Percentiles rank a stretch among this genome's conserved stretches.
phyloP scores from a whole-genome alignment of 1,284 basidiomycete species.

The Trametes sp. region DNA sequence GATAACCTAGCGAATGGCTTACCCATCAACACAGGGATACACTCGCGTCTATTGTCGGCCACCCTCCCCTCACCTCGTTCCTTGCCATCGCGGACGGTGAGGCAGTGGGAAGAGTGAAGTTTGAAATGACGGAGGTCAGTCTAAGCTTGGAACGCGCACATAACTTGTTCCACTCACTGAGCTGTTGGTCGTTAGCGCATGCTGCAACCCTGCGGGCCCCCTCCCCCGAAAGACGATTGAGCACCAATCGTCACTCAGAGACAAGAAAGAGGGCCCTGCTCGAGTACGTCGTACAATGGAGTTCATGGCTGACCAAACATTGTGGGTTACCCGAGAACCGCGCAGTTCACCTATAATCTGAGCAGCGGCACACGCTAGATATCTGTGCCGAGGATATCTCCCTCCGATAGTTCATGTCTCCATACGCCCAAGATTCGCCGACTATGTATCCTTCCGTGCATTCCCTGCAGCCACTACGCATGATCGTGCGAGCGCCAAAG shows the following conservation, averaged over 20 bases:
- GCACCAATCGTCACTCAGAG: not conserved
- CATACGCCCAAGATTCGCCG: conserved; percentile 5
- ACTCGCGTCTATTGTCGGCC: conserved; percentile 90
- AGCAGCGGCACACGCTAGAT: not conserved
- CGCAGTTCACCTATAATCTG: not conserved
- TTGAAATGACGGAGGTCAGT: conserved; percentile 94
- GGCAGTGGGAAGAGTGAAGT: conserved; percentile 87
- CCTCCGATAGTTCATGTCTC: conserved; percentile 14
- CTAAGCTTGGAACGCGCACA: not conserved
- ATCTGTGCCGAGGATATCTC: not conserved
- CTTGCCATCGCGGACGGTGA: conserved; percentile 95
- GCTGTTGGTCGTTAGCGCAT: conserved; percentile 71
- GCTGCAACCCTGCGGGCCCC: conserved; percentile 98
- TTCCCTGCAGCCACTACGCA: conserved; percentile 8
- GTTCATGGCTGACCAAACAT: conserved; percentile 4
- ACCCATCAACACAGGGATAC: conserved; percentile 98
- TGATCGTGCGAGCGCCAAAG: conserved; percentile 5
- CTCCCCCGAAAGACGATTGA: conserved; percentile 88
- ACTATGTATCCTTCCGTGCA: not conserved
- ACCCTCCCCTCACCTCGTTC: conserved; percentile 87
- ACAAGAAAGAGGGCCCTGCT: not conserved
- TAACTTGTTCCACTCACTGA: not conserved
- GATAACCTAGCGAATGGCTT: conserved; percentile 88
- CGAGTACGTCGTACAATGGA: conserved; percentile 24
- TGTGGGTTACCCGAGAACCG: not conserved